phyloP scores from a whole-genome alignment of 2,329 filamentous ascomycete species.

The Ophiostoma triangulosporum region DNA sequence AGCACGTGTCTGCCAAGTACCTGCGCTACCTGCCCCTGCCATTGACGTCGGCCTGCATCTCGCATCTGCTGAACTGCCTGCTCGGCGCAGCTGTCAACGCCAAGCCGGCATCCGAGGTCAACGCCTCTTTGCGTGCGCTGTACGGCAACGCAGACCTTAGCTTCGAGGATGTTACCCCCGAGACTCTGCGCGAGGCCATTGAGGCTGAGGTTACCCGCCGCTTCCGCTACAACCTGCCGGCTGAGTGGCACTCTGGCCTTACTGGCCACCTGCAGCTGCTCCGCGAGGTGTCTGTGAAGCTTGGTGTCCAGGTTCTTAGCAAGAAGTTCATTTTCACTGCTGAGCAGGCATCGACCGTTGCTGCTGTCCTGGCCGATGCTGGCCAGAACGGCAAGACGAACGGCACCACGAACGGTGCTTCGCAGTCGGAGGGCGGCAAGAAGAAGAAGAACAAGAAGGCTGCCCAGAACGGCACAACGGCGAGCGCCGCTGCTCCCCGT shows the following conservation, averaged over 20 bases:
- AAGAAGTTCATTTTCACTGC: conserved; percentile 59
- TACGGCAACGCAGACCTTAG: conserved; percentile 73
- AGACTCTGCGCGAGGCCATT: conserved; percentile 55
- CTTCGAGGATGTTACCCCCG: conserved; percentile 68
- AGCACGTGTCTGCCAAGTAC: conserved; percentile 73
- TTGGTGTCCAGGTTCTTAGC: conserved; percentile 76
- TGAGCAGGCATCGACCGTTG: conserved; percentile 24
- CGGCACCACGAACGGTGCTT: conserved; percentile 22
- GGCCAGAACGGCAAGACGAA: conserved; percentile 12
- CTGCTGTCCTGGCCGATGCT: background rate
- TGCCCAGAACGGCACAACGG: conserved; percentile 39
- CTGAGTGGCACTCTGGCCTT: conserved; percentile 52
- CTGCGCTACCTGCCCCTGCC: conserved; percentile 67
- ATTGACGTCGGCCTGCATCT: conserved; percentile 64
- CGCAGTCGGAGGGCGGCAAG: conserved; percentile 33
- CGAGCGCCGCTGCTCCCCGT: conserved; percentile 25
- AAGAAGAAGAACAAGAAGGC: conserved; percentile 50
- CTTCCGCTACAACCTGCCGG: conserved; percentile 61
- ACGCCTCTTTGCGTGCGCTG: conserved; percentile 57
- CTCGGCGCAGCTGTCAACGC: conserved; percentile 63
- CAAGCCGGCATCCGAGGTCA: conserved; percentile 66
- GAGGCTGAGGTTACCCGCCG: conserved; percentile 57
- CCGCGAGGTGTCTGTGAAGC: conserved; percentile 75
- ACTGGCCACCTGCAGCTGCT: conserved; percentile 66
- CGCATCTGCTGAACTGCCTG: conserved; percentile 89